Percentiles rank a stretch among this genome's conserved stretches.
Conservation (phyloP, 306 rosid species). For the Quercus gilva region DNA sequence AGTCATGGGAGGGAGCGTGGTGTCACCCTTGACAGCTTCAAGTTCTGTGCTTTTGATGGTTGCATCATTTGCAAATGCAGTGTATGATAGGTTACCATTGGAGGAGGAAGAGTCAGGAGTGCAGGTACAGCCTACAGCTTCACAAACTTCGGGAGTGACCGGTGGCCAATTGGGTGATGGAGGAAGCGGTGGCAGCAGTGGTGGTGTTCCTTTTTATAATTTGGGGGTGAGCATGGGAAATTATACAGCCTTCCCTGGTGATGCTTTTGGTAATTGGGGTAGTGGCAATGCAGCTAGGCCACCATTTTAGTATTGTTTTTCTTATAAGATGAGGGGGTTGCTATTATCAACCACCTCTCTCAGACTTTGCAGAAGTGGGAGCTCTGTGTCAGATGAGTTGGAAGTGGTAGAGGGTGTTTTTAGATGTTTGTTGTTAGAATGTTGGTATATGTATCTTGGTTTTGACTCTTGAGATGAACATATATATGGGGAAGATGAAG, state of each 20-base stretch:
- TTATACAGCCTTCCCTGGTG: slow-evolving; percentile 9
- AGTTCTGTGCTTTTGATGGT: slow-evolving; percentile 41
- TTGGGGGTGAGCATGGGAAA: slow-evolving; percentile 27
- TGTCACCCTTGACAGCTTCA: slow-evolving; percentile 33
- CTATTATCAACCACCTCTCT: too few relatives aligned
- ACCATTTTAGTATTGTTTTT: slow-evolving; percentile 10
- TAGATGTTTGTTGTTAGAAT: neutral
- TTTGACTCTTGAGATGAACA: neutral
- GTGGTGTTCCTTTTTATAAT: slow-evolving; percentile 28
- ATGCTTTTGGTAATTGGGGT: slow-evolving; percentile 25
- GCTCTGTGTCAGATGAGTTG: too few relatives aligned
- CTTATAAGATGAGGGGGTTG: neutral
- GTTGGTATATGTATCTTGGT: neutral
- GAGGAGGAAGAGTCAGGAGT: slow-evolving; percentile 20
- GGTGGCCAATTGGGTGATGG: slow-evolving; percentile 3
- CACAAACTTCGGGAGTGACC: slow-evolving; percentile 19
- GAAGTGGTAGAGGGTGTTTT: neutral
- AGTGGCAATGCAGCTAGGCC: slow-evolving; percentile 23
- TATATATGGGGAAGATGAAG: neutral
- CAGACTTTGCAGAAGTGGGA: too few relatives aligned
- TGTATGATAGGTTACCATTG: slow-evolving; percentile 37
- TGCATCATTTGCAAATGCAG: slow-evolving; percentile 40
- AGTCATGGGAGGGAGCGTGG: slow-evolving; percentile 39
- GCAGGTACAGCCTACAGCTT: slow-evolving; percentile 8
- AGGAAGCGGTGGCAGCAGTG: slow-evolving; percentile 5